Evolutionary conservation across 129 eudicot genomes (phyloP).

Genomic region (Centella asiatica): DNA sequence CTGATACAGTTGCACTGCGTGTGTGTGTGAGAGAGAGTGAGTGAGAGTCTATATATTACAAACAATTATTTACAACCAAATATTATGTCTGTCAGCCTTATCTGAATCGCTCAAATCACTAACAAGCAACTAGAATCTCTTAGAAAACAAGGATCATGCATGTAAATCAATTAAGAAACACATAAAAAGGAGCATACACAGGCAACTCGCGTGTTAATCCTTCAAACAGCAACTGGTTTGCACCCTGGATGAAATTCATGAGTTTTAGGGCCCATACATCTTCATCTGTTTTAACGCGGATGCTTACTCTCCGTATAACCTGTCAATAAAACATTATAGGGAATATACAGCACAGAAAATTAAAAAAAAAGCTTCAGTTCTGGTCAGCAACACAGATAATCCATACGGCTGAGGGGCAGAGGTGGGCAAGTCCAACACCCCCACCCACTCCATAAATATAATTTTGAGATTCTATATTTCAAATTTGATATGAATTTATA

Average conservation of each 20-base stretch:
- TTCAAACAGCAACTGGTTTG: constrained; percentile 52
- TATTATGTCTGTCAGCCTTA: no score
- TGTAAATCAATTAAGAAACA: background rate
- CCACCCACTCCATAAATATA: no score
- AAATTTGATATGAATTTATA: no score
- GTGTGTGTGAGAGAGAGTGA: no score
- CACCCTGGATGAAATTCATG: constrained; percentile 62
- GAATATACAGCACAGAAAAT: background rate
- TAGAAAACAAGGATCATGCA: background rate
- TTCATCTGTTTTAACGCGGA: constrained; percentile 48
- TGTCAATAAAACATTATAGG: constrained; percentile 16
- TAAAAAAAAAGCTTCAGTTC: background rate
- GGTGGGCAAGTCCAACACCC: no score
- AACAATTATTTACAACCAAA: no score
- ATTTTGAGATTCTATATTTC: no score
- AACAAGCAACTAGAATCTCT: no score
- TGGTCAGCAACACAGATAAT: background rate
- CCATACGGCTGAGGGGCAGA: no score
- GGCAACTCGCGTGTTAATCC: constrained; percentile 92
- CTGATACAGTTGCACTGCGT: no score
- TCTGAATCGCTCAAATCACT: no score
- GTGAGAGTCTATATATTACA: no score
- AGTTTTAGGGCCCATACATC: constrained; percentile 81
- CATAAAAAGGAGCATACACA: constrained; percentile 36
- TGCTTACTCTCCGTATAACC: constrained; percentile 59